phyloP scores from a whole-genome alignment of 1,284 basidiomycete genomes.

The Sparassis latifolia region DNA sequence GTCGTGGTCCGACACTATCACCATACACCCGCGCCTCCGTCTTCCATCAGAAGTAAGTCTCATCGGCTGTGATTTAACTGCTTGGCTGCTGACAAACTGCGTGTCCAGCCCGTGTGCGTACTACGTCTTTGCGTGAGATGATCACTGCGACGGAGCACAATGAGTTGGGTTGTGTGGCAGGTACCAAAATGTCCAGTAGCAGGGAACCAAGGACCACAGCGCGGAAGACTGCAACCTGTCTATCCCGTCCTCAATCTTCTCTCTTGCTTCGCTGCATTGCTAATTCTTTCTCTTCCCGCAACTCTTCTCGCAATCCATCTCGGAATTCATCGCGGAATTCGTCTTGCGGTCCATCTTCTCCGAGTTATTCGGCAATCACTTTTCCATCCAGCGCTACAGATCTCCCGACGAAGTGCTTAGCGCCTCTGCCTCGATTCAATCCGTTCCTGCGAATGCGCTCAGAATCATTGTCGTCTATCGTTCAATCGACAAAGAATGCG shows the following conservation, averaged over 20 bases:
- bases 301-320: not conserved
- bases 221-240: not conserved
- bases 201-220: not conserved
- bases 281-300: not conserved
- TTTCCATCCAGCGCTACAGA: not conserved
- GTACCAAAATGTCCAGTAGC: not conserved
- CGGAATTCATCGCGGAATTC: not conserved
- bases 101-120: not conserved
- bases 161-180: not conserved
- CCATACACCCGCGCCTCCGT: too few species aligned
- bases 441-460: conserved; percentile 25
- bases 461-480: conserved; percentile 26
- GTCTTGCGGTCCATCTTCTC: not conserved
- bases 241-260: not conserved
- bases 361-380: not conserved
- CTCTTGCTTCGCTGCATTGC: not conserved
- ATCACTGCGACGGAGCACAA: not conserved
- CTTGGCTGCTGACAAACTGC: not conserved
- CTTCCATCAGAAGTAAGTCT: too few species aligned
- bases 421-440: conserved; percentile 27
- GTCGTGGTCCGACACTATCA: not conserved
- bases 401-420: conserved; percentile 17
- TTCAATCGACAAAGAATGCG: conserved; percentile 4
- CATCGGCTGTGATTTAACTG: not conserved
- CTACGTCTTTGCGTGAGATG: not conserved